Base-by-base conservation (phyloP, 345 rosid species). In the Acer negundo region DNA sequence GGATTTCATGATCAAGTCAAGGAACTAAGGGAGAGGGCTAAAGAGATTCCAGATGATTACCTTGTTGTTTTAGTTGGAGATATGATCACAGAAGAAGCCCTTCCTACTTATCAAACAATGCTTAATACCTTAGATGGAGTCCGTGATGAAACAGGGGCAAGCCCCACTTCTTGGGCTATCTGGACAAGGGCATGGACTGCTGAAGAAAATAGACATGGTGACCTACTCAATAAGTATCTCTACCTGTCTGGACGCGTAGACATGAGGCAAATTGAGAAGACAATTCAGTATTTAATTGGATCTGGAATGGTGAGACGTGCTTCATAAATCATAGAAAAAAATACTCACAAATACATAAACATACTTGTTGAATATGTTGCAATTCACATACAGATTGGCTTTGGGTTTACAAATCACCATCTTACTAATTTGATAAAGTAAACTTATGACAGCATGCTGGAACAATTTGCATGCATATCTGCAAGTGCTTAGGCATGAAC, bases 1-100 rank as follows among this genome's bases (percentile, higher is more conserved):
- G 98, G 94, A 58, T 94, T 95, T 58, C 79, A 91, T 15, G 98
- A 96, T 16, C 95, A 94, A 85, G 93, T 96, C 7, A 89, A 67
- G 73, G 99, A 91, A 83, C 79, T 94, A 31, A 87, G 97, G 81
- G 91, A 86, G 79, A 89, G 98, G 78, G 89, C 97, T 19, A 90
- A 81, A 80, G 98, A 91, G 82, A 80, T 94, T 55, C 98, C 98
- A 0, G 98, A 96, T 38, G 98, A 96, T 42, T 94, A 92, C 84
- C 93, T 92, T 49, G 86, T 88, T 68, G 85, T 81, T 68, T 77
- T 88, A 84, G 88, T 84, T n/a, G 91, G 89, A 26, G 87, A 86
- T 76, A 88, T 88, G 91, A 81, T 88, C 80, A 88, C 91, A 0
- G 91, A 88, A 80, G 91, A 88, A 77, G 91, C 91, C 12, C 86